Evolutionary conservation across 805 yeast species (phyloP).

Genomic region (Yueomyces sp.): DNA sequence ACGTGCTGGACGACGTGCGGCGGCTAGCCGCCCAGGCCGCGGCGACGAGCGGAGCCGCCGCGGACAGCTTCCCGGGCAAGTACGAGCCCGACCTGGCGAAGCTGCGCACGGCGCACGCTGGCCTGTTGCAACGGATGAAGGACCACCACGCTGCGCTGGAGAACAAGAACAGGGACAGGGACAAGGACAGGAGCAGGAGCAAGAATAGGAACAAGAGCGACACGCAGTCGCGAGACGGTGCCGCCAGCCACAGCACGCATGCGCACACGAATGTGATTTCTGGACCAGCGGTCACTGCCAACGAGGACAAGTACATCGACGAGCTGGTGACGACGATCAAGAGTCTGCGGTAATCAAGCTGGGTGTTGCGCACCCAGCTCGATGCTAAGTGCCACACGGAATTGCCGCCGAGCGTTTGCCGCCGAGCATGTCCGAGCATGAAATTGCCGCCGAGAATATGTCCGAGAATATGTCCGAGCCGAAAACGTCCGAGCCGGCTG

Average conservation of each 20-base stretch:
- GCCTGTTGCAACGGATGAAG: conserved; percentile 26
- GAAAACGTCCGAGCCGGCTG: no score
- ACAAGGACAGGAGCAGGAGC: no score
- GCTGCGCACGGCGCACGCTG: conserved; percentile 44
- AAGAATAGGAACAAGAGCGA: neutral
- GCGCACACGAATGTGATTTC: neutral
- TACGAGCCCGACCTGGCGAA: conserved; percentile 27
- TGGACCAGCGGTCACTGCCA: neutral
- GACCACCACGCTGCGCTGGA: conserved; percentile 8
- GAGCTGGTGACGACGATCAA: conserved; percentile 10
- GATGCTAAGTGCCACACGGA: no score
- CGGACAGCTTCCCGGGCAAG: conserved; percentile 28
- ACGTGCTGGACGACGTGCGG: conserved; percentile 68
- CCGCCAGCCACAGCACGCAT: neutral
- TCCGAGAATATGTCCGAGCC: no score
- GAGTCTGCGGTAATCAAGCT: conserved; percentile 1
- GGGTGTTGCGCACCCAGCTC: no score
- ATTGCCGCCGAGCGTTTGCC: no score
- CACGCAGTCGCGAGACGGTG: neutral
- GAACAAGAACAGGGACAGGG: no score
- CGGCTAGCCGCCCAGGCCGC: conserved; percentile 36
- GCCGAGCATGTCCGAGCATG: no score
- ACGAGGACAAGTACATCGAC: conserved; percentile 11
- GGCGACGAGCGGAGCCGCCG: neutral
- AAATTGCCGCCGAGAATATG: no score